These are phyloP conservation scores for Saitozyma podzolica DNA, from an alignment of 768 basidiomycete species.

Conservation along the genomic window DNA sequence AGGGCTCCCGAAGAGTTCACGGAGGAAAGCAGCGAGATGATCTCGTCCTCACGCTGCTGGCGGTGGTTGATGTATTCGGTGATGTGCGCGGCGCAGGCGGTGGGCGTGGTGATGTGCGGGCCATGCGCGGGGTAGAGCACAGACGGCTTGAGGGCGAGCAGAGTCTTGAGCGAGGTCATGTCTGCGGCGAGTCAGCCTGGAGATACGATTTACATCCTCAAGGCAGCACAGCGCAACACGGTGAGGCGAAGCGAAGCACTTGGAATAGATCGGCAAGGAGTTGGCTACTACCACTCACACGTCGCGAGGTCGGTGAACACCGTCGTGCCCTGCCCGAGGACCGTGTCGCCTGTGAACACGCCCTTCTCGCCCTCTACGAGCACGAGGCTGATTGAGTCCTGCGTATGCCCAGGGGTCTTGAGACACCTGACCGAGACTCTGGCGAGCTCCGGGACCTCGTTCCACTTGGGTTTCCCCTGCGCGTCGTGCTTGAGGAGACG, in stretches of 20 bases:
- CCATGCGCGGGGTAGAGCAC: slow-evolving; percentile 88
- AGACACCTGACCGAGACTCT: slow-evolving; percentile 63
- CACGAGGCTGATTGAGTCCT: slow-evolving; percentile 76
- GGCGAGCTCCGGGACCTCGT: slow-evolving; percentile 38
- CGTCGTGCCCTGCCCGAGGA: slow-evolving; percentile 85
- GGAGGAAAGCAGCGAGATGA: slow-evolving; percentile 55
- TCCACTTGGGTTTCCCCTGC: slow-evolving; percentile 42
- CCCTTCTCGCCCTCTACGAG: slow-evolving; percentile 66
- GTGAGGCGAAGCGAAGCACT: background rate
- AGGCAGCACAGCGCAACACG: background rate
- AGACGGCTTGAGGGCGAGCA: slow-evolving; percentile 37
- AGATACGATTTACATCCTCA: background rate
- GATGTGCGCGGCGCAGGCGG: slow-evolving; percentile 65
- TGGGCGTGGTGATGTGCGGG: slow-evolving; percentile 60
- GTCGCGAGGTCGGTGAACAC: slow-evolving; percentile 79
- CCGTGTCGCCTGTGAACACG: slow-evolving; percentile 86
- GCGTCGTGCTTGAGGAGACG: slow-evolving; percentile 41
- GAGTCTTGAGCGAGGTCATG: slow-evolving; percentile 44
- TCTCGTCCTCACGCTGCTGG: slow-evolving; percentile 74
- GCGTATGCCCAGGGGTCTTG: slow-evolving; percentile 87
- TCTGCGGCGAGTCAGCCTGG: slow-evolving; percentile 24
- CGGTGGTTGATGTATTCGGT: slow-evolving; percentile 76
- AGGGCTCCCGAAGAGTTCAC: slow-evolving; percentile 3
- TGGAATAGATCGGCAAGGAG: background rate
- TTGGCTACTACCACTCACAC: slow-evolving; percentile 50